phyloP scores from a whole-genome alignment of 306 rosid species.

The Canavalia ensiformis region DNA sequence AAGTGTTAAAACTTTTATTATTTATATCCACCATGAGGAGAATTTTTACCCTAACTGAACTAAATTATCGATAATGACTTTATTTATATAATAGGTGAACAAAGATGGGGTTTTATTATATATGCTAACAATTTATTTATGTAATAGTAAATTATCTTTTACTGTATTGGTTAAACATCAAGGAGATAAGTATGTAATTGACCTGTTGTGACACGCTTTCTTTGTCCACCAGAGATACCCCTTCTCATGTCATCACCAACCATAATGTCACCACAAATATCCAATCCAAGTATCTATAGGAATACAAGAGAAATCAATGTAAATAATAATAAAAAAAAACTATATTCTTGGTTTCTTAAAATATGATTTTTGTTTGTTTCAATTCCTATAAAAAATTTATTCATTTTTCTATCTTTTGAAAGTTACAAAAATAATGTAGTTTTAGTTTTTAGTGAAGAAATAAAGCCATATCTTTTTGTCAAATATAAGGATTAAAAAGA shows the following conservation, averaged over 20 bases:
- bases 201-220: constrained; percentile 67
- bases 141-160: not conserved
- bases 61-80: not conserved
- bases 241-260: constrained; percentile 60
- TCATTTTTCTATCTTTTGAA: not conserved
- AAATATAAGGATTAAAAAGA: not conserved
- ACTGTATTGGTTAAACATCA: not conserved
- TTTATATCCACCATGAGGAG: too few species aligned
- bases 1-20: too few species aligned
- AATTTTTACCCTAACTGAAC: not conserved
- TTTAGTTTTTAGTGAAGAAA: too few species aligned
- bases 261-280: constrained; percentile 58
- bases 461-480: too few species aligned
- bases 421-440: too few species aligned
- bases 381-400: not conserved
- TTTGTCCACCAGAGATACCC: constrained; percentile 68
- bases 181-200: not conserved
- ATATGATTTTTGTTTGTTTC: not conserved
- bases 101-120: too few species aligned
- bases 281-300: constrained; percentile 60
- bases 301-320: not conserved
- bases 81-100: too few species aligned
- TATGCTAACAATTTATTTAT: not conserved
- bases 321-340: not conserved
- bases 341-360: not conserved